Percentiles rank a stretch among this genome's conserved stretches.
Evolutionary conservation across 176 grass and related monocot species (phyloP).

Genomic region (Zoysia japonica): DNA sequence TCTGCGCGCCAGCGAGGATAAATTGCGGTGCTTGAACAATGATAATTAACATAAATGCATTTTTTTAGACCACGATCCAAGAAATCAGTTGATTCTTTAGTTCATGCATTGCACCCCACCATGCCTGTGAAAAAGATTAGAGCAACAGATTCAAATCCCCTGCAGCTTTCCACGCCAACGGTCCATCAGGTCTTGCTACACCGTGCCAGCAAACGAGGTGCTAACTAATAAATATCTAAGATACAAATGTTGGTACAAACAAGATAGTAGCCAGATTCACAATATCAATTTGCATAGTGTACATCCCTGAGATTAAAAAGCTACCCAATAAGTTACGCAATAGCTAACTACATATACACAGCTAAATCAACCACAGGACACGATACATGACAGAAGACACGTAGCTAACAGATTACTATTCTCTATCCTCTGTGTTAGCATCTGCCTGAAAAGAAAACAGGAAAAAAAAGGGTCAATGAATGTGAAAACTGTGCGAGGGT

Average conservation of each 20-base stretch:
- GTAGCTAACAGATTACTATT: background rate
- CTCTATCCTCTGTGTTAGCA: conserved; percentile 14
- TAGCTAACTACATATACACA: conserved; percentile 46
- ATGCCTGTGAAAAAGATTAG: no score
- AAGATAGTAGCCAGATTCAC: background rate
- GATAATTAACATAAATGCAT: no score
- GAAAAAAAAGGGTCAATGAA: background rate
- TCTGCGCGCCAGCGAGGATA: no score
- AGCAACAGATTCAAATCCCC: no score
- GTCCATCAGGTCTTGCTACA: no score
- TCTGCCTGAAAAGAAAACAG: conserved; percentile 15
- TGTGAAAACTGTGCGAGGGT: background rate
- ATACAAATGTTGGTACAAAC: background rate
- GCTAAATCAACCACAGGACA: conserved; percentile 5
- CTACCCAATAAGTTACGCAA: conserved; percentile 12
- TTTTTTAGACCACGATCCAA: no score
- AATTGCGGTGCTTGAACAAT: no score
- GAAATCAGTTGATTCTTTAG: no score
- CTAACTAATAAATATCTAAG: background rate
- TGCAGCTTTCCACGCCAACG: no score
- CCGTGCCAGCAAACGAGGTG: no score
- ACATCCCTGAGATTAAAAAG: background rate
- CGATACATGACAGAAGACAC: background rate
- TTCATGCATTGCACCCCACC: no score
- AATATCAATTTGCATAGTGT: background rate